Conservation (phyloP, 306 rosid genomes). For the Comarum palustre region DNA sequence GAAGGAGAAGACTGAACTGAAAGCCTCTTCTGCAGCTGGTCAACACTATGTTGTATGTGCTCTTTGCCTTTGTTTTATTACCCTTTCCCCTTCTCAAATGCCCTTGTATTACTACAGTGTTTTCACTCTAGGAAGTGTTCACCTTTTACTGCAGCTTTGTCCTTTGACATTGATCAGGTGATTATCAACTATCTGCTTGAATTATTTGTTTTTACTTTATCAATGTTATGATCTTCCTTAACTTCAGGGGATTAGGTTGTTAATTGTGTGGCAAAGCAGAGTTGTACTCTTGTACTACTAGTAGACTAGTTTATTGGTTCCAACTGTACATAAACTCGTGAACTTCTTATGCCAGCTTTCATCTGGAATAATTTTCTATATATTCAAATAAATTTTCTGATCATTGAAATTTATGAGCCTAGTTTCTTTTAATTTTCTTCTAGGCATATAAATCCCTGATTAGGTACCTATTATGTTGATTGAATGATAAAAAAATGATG, state of each 20-base stretch:
- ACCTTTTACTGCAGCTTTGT: constrained; percentile 24
- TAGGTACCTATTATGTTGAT: neutral
- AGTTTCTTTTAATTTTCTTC: neutral
- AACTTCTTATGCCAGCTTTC: constrained; percentile 8
- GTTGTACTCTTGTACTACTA: constrained; percentile 20
- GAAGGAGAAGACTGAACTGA: constrained; percentile 81
- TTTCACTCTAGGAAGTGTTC: constrained; percentile 29
- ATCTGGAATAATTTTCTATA: constrained; percentile 11
- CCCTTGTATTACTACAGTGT: constrained; percentile 3
- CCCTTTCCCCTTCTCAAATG: neutral
- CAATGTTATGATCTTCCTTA: constrained; percentile 13
- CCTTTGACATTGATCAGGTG: constrained; percentile 31
- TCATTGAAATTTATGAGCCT: neutral
- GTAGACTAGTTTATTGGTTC: constrained; percentile 11
- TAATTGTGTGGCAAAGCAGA: constrained; percentile 17
- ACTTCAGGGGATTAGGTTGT: constrained; percentile 16
- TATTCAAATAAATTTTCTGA: neutral
- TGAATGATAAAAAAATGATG: neutral
- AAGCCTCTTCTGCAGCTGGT: constrained; percentile 23
- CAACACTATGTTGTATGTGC: constrained; percentile 39
- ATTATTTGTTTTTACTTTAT: constrained; percentile 15
- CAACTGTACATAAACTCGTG: constrained; percentile 29
- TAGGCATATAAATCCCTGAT: neutral
- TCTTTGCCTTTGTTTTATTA: constrained; percentile 29
- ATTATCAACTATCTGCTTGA: constrained; percentile 22